phyloP scores from a whole-genome alignment of 2,329 filamentous ascomycete genomes.

The Teratosphaeria zuluensis region DNA sequence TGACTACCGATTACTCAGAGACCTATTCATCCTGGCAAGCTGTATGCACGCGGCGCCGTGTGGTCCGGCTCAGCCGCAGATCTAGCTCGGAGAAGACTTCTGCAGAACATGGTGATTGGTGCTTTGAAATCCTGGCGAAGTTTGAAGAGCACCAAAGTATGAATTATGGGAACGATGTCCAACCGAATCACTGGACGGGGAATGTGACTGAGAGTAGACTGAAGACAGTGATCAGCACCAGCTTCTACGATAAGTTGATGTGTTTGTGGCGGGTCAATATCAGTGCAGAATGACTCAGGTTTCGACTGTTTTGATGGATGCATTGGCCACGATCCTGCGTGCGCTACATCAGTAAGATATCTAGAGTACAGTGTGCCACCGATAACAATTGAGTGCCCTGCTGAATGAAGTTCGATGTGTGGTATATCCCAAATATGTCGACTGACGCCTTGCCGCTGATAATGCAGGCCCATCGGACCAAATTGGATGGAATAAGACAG shows the following conservation, averaged over 20 bases:
- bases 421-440: neutral
- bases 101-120: conserved; percentile 35
- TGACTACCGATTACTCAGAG: conserved; percentile 7
- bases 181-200: conserved; percentile 26
- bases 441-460: neutral
- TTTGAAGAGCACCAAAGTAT: conserved; percentile 88
- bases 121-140: conserved; percentile 54
- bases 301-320: neutral
- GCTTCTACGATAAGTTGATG: conserved; percentile 64
- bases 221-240: conserved; percentile 54
- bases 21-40: conserved; percentile 60
- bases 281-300: neutral
- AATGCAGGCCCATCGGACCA: neutral
- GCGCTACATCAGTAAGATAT: neutral
- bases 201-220: conserved; percentile 12
- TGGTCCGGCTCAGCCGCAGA: conserved; percentile 45
- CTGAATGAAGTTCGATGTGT: neutral
- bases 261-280: conserved; percentile 49
- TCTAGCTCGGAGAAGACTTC: conserved; percentile 18
- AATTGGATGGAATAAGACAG: neutral
- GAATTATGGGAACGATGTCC: conserved; percentile 81
- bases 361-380: no score
- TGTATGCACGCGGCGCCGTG: conserved; percentile 84
- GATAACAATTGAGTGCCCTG: neutral
- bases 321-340: neutral